Evolutionary conservation across 495 filamentous ascomycete genomes (phyloP), one percentile per base, ranked within the genome.

Genomic region (Hyaloscypha hepaticicola): DNA sequence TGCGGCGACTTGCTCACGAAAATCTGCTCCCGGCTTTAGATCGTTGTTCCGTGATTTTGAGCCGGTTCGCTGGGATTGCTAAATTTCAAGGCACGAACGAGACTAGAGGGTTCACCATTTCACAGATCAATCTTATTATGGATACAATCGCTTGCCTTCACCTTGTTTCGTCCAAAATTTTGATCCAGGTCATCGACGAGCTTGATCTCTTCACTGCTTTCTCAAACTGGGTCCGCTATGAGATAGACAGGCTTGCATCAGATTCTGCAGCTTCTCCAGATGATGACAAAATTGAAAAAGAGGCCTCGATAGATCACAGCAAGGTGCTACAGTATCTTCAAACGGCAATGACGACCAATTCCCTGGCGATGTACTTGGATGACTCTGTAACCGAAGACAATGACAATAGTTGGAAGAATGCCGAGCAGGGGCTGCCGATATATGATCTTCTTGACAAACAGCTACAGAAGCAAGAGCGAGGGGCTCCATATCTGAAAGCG

Each of bases 21-120:
- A 91, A 91, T 72, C 85, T 97, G 45, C 79, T 97, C 6, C 94
- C 94, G 1, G 93, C 92, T 0, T 75, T 97, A 11, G 92, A 97
- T 66, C 83, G 95, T 55, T 88, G 91, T 63, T 83, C 83, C 50
- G 86, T 97, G n/a, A 85, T 96, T 24, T 82, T 94, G 57, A 90
- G 88, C 65, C 87, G 90, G 12, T 82, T 98, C 24, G 83, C 91
- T n/a, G 94, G 95, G 1, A 83, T 97, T 22, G 92, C 92, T 11
- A 87, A 85, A 70, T 96, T 93, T 73, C 86, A 90, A 65, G 86
- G 85, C 59, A 78, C 85, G n/a, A 86, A 83, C 48, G 83, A 83
- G 57, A 80, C 80, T 24, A 86, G 92, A 24, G 88, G 87, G 2
- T 83, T 91, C 24, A 86, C 85, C 1, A 72, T 75, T 27, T 68